Evolutionary conservation across 129 eudicot genomes (phyloP), one percentile per base, ranked within the genome.

Genomic region (Arctium minus): DNA sequence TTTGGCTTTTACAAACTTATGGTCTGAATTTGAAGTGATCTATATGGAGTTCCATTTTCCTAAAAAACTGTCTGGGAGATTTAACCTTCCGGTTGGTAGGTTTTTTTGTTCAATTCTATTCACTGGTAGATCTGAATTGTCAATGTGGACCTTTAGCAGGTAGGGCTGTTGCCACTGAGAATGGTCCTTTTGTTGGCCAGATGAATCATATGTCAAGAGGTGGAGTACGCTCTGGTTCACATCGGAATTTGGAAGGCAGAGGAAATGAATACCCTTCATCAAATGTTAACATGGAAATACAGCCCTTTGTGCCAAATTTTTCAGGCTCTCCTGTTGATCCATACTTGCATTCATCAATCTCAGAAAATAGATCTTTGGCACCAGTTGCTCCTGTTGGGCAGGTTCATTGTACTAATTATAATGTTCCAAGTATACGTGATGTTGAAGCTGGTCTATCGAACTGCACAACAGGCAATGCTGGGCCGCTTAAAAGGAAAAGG

Each of bases 401-500:
- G 38, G 30, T 73, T 72, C 88, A 89, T 79, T 35, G 76, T 71
- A 67, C 79, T 33, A 73, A 80, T 75, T 84, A 81, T 71, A 79
- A 79, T 64, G 70, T 81, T 67, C 85, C 83, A 32, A 69, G 44
- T 40, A 56, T 70, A 56, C 88, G 27, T 60, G 82, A 85, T 75
- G 40, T 65, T 74, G 87, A 86, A 67, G 60, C 39, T 39, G 86
- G 76, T 71, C 13, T 39, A 33, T 36, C 56, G 5, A 80, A 78
- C 76, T 71, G 77, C 84, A 35, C 74, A 65, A 73, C 78, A 62
- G 76, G 60, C 70, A 79, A 53, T 64, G 85, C 67, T 11, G 83
- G 86, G 60, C 38, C 85, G 0, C 74, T 62, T 32, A 89, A 89
- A 82, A 87, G 92, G n/a, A 89, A 87, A 80, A 68, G 88, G 76